Conservation (phyloP, 164 flowering plant genomes). For the Berberis thunbergii region DNA sequence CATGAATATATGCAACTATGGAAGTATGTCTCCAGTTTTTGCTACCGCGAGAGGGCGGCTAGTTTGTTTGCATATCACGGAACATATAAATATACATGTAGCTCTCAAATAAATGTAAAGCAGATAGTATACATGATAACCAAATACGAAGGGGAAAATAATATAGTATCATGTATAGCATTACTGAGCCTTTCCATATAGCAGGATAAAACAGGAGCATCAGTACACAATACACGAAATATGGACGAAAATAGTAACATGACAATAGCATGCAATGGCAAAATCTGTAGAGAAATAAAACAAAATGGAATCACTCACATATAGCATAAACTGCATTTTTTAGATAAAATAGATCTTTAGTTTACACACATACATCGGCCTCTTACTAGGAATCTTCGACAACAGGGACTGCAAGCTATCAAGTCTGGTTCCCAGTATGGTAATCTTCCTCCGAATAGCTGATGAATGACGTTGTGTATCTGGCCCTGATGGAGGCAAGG, state of each 20-base stretch:
- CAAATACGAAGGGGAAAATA: too few species aligned
- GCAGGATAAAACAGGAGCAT: background rate
- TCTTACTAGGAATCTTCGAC: conserved; percentile 67
- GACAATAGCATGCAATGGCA: background rate
- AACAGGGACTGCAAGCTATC: conserved; percentile 70
- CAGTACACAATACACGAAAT: background rate
- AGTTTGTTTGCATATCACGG: too few species aligned
- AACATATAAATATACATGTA: too few species aligned
- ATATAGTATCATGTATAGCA: background rate
- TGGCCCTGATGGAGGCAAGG: conserved; percentile 60
- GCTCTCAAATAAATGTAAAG: too few species aligned
- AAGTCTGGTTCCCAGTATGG: conserved; percentile 75
- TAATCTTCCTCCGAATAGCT: conserved; percentile 73
- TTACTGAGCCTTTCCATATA: background rate
- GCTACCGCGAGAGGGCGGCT: too few species aligned
- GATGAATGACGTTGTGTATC: conserved; percentile 76
- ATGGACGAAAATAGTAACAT: background rate
- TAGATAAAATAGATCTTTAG: background rate
- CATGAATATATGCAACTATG: too few species aligned
- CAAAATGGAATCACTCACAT: background rate
- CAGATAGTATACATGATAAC: too few species aligned
- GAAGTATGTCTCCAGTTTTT: too few species aligned
- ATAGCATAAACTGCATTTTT: background rate
- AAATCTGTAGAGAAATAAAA: background rate
- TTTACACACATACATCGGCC: conserved; percentile 49